These are phyloP conservation scores for Plasmodium blacklocki DNA, from an alignment of 169 alveolate species.

Conservation along the genomic window DNA sequence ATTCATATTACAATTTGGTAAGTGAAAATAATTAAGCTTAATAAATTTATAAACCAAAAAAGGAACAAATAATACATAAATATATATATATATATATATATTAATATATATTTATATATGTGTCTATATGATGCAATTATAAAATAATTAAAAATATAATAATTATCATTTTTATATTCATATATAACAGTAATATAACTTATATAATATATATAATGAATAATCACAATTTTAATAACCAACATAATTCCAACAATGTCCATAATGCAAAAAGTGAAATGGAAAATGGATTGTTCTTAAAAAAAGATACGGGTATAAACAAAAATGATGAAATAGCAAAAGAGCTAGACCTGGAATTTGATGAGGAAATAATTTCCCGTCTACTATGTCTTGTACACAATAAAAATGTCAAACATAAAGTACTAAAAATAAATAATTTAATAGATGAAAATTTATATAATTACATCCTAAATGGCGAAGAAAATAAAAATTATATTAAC, in stretches of 20 bases:
- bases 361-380: constrained; percentile 27
- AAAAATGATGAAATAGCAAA: background rate
- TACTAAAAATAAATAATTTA: constrained; percentile 44
- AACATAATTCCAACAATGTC: background rate
- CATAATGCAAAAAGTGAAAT: background rate
- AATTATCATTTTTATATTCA: no score
- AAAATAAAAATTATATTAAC: background rate
- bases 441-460: constrained; percentile 38
- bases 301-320: background rate
- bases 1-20: no score
- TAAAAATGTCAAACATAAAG: constrained; percentile 55
- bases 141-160: no score
- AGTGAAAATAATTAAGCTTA: no score
- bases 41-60: no score
- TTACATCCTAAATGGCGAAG: constrained; percentile 13
- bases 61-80: no score
- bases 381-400: constrained; percentile 23
- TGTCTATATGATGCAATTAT: no score
- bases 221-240: background rate
- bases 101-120: no score
- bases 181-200: no score
- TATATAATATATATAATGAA: constrained; percentile 13
- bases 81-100: no score
- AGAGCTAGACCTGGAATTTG: constrained; percentile 53
- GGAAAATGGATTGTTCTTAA: background rate